Conservation (phyloP, 306 rosid species). For the Canavalia gladiata region DNA sequence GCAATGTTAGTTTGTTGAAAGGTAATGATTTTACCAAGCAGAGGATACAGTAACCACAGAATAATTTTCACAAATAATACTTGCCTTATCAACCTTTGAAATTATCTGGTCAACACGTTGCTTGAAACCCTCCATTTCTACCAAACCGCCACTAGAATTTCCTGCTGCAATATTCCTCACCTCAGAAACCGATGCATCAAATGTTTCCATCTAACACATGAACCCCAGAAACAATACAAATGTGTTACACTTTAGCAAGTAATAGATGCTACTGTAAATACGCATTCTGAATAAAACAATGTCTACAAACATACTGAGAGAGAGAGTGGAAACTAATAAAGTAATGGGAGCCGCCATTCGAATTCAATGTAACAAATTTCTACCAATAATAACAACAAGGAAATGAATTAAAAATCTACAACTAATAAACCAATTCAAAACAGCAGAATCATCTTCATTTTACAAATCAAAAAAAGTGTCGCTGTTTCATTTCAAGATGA, state of each 20-base stretch:
- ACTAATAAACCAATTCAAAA: background rate
- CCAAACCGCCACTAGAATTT: constrained; percentile 34
- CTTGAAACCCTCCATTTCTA: constrained; percentile 60
- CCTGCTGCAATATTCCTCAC: constrained; percentile 39
- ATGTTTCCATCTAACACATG: constrained; percentile 54
- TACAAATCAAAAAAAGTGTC: background rate
- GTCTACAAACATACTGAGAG: background rate
- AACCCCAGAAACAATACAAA: constrained; percentile 15
- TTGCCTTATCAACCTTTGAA: constrained; percentile 70
- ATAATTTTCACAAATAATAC: constrained; percentile 17
- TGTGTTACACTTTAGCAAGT: background rate
- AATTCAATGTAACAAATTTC: background rate
- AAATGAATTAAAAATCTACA: background rate
- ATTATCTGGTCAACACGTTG: constrained; percentile 62
- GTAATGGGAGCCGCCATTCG: background rate
- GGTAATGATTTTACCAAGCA: background rate
- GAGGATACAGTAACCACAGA: background rate
- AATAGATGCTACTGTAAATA: background rate
- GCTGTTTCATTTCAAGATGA: background rate
- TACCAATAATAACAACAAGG: constrained; percentile 11
- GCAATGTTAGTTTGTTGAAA: background rate
- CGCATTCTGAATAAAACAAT: background rate
- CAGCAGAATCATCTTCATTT: background rate
- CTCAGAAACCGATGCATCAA: constrained; percentile 52
- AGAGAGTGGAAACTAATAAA: background rate